Percentiles rank a stretch among this genome's conserved stretches.
These are phyloP conservation scores for Russula brevipes DNA, from an alignment of 768 basidiomycete species.

Conservation along the genomic window DNA sequence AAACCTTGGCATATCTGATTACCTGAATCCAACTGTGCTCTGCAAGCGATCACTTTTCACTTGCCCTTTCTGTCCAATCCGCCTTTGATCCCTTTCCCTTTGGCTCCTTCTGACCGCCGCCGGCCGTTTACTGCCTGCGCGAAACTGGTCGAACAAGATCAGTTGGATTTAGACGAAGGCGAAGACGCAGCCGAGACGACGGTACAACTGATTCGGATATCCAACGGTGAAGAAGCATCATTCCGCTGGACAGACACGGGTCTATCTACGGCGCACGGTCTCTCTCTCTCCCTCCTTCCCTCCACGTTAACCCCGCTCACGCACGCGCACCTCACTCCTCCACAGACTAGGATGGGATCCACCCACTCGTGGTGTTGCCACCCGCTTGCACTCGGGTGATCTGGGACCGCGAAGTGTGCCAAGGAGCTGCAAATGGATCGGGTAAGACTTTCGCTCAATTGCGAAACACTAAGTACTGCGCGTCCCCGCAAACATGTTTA, in stretches of 20 bases:
- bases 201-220: slow-evolving; percentile 79
- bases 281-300: neutral
- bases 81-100: too few relatives aligned
- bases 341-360: slow-evolving; percentile 41
- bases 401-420: too few relatives aligned
- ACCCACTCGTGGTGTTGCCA: too few relatives aligned
- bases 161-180: slow-evolving; percentile 53
- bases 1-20: too few relatives aligned
- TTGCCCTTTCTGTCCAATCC: too few relatives aligned
- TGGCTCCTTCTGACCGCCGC: slow-evolving; percentile 29
- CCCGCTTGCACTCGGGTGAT: too few relatives aligned
- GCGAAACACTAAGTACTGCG: neutral
- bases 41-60: too few relatives aligned
- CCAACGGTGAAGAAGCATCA: slow-evolving; percentile 98
- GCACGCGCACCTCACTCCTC: neutral
- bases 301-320: neutral
- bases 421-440: too few relatives aligned
- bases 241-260: slow-evolving; percentile 82
- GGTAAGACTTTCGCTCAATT: neutral
- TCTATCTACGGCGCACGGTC: slow-evolving; percentile 95
- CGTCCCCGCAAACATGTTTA: slow-evolving; percentile 29
- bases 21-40: too few relatives aligned
- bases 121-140: slow-evolving; percentile 62
- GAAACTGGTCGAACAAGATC: slow-evolving; percentile 47
- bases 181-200: slow-evolving; percentile 81